Evolutionary conservation across 1,139 yeast genomes (phyloP), one percentile per base, ranked within the genome.

Genomic region (Blastobotrys serpentis): DNA sequence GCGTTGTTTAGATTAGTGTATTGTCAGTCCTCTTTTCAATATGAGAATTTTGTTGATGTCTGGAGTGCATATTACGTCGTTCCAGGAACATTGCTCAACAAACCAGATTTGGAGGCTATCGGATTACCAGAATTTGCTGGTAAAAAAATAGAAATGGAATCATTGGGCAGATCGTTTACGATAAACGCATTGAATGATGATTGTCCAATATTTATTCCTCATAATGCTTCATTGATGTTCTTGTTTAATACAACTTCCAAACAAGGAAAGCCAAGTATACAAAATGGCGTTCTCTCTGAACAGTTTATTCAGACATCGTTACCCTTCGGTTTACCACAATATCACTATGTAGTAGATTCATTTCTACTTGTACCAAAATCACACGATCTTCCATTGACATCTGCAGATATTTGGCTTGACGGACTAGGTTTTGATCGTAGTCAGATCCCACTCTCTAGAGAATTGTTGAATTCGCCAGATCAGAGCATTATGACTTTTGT

Each of bases 241-340:
- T 43, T 60, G 30, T 60, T 60, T 50, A 60, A 60, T 53, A 58
- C 19, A 50, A 53, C 34, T 36, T 39, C 16, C 11, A 37, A 7
- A 7, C 33, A 13, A 43, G 34, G 2, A 19, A n/a, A 18, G 26
- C 37, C 22, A 6, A 30, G 42, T 19, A 45, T 18, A 8, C 19
- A 33, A n/a, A 45, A 33, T 6, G 32, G 43, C 36, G 5, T 39
- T 25, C 33, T 23, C 16, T 42, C 54, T 11, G 50, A 46, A 21
- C 51, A 53, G 23, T 54, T 53, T 25, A 47, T 55, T 29, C 61
- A 56, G 29, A 52, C 61, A 1, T 52, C 59, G 7, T 47, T 60
- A 13, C 64, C 64, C 2, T 57, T 59, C 25, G 58, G 56, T 8
- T 44, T 60, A 18, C 64, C 64, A 2, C 40, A 46, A 18, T 57